A percentile compares a stretch with the other conserved stretches of the same genome.
These are phyloP conservation scores for Botrytis porri DNA, from an alignment of 2,329 filamentous ascomycete genomes.

Conservation along the genomic window DNA sequence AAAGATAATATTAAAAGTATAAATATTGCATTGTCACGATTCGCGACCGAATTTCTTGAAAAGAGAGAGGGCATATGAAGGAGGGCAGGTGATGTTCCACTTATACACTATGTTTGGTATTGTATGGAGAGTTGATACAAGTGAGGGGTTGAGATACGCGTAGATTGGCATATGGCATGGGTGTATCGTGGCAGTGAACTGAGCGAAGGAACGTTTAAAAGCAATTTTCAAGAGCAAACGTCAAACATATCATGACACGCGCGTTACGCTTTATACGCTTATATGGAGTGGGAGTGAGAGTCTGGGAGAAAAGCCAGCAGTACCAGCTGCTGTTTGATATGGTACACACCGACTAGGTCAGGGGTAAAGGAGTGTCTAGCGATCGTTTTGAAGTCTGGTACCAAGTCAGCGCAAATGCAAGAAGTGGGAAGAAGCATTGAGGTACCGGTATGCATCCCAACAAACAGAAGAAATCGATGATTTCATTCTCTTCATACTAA, in stretches of 20 bases:
- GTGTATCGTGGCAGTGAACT: neutral
- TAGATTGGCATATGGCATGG: neutral
- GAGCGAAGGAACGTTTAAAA: neutral
- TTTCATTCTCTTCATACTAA: neutral
- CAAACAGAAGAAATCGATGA: neutral
- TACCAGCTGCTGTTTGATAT: neutral
- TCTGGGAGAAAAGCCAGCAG: neutral
- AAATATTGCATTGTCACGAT: neutral
- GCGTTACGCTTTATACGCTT: neutral
- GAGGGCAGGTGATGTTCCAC: neutral
- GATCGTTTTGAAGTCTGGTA: neutral
- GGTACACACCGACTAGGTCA: neutral
- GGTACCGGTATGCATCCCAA: neutral
- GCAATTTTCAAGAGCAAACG: neutral
- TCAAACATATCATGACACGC: neutral
- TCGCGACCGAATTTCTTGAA: neutral
- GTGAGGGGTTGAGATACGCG: conserved; percentile 1
- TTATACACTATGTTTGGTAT: neutral
- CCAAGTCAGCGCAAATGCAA: neutral
- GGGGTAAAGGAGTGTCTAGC: neutral
- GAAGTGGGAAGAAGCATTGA: neutral
- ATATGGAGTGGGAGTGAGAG: neutral
- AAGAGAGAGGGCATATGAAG: no score
- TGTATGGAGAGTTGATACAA: neutral
- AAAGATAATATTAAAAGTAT: neutral